Evolutionary conservation across 345 rosid species (phyloP), one percentile per base, ranked within the genome.

Genomic region (Lumnitzera littorea): DNA sequence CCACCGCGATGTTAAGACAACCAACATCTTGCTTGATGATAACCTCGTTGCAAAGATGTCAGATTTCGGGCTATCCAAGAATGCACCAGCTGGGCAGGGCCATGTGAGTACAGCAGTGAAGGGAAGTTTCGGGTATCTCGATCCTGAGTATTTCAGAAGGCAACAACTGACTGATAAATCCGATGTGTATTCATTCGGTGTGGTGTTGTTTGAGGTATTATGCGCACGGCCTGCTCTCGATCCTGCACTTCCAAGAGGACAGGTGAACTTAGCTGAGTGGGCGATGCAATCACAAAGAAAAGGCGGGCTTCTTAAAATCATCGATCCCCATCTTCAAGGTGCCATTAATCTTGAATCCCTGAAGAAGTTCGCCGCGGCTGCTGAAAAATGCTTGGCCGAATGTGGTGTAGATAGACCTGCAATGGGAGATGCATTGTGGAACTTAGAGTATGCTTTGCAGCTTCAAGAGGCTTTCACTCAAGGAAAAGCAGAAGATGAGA

Each of bases 161-260:
- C 64, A 14, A 57, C 54, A 53, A 48, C 62, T 65, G 17, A 54
- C 64, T 1, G 60, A 55, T 17, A 47, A 60, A 58, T 31, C 64
- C 2, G 64, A 67, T 13, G 70, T 67, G 14, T 69, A 62, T 56
- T 70, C 78, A 13, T 73, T 77, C 10, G 73, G 76, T 15, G 81
- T 70, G 57, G 76, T 77, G 3, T 12, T 73, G 14, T 67, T 77
- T 13, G 67, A 77, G 69, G 68, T 61, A 25, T 55, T 70, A 20
- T 52, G 81, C 12, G 78, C 64, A 1, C 61, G 73, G 59, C 71
- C 67, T 0, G 78, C 81, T 53, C 55, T 53, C 2, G 48, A 59
- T 59, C 63, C 25, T 16, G 64, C 57, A 43, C 56, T 69, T n/a
- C 53, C 67, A 27, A 0, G 65, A 23, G 70, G 63, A 49, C 61